Percentiles rank a stretch among this genome's conserved stretches.
Evolutionary conservation across 805 yeast species (phyloP).

Genomic region (Candida patagonica): DNA sequence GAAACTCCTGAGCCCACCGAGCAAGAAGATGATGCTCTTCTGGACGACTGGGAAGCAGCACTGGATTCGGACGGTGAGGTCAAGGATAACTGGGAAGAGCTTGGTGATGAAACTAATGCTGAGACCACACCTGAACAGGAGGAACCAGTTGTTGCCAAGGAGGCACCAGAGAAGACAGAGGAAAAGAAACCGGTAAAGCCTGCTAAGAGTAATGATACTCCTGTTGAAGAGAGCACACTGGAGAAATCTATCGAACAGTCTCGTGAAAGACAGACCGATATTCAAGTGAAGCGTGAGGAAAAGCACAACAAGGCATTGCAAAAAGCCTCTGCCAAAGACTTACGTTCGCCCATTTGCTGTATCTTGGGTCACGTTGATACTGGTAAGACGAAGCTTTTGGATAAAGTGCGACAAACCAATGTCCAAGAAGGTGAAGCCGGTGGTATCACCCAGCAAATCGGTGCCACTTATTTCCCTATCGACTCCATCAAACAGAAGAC

Average conservation of each 20-base stretch:
- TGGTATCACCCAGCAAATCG: slow-evolving; percentile 99
- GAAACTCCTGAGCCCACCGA: slow-evolving; percentile 11
- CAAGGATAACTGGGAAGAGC: slow-evolving; percentile 29
- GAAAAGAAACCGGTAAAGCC: slow-evolving; percentile 13
- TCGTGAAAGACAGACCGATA: slow-evolving; percentile 31
- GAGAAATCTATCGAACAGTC: slow-evolving; percentile 18
- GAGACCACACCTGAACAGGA: slow-evolving; percentile 12
- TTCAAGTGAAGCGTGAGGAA: slow-evolving; percentile 31
- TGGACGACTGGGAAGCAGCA: slow-evolving; percentile 81
- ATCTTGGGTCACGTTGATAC: slow-evolving; percentile 99
- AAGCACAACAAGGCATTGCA: slow-evolving; percentile 30
- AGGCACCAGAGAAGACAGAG: slow-evolving; percentile 15
- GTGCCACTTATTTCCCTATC: slow-evolving; percentile 99
- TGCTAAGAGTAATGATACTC: slow-evolving; percentile 26
- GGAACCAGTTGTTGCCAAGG: slow-evolving; percentile 14
- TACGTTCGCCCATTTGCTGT: slow-evolving; percentile 99
- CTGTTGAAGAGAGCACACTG: slow-evolving; percentile 26
- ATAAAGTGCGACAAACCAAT: slow-evolving; percentile 95
- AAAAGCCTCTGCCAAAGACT: slow-evolving; percentile 37
- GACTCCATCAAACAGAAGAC: slow-evolving; percentile 89
- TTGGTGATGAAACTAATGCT: slow-evolving; percentile 13
- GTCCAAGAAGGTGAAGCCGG: slow-evolving; percentile 99
- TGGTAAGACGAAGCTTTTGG: slow-evolving; percentile 95
- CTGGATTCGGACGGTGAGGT: slow-evolving; percentile 47
- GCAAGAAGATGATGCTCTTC: slow-evolving; percentile 46